Conservation (phyloP, 768 basidiomycete species). For the Pulveroboletus frians region DNA sequence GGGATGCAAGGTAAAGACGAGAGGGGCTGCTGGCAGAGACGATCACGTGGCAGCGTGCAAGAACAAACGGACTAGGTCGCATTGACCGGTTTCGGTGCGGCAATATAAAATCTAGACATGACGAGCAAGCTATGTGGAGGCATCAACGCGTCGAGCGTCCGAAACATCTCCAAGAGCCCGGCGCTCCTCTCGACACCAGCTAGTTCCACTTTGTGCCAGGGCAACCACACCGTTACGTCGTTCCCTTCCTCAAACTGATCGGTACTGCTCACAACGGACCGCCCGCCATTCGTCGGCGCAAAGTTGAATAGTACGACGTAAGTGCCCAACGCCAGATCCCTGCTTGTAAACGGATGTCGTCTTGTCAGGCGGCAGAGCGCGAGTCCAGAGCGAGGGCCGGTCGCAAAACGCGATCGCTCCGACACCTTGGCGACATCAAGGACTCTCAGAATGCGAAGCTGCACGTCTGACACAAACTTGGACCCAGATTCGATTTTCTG, state of each 20-base stretch:
- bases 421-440: slow-evolving; percentile 32
- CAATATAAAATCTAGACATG: slow-evolving; percentile 26
- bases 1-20: background rate
- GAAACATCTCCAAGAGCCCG: slow-evolving; percentile 16
- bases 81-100: slow-evolving; percentile 3
- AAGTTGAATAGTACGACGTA: slow-evolving; percentile 39
- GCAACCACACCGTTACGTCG: slow-evolving; percentile 44
- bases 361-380: slow-evolving; percentile 38
- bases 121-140: slow-evolving; percentile 28
- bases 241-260: slow-evolving; percentile 37
- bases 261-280: slow-evolving; percentile 29
- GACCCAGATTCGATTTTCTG: slow-evolving; percentile 29
- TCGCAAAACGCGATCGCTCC: slow-evolving; percentile 25
- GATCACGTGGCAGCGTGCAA: slow-evolving; percentile 18
- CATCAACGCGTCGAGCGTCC: slow-evolving; percentile 24
- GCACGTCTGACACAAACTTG: slow-evolving; percentile 36
- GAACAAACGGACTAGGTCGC: background rate
- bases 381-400: slow-evolving; percentile 32
- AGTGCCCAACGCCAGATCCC: slow-evolving; percentile 20
- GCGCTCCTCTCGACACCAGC: slow-evolving; percentile 10
- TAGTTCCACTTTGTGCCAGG: slow-evolving; percentile 43
- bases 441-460: slow-evolving; percentile 40
- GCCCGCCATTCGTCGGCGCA: slow-evolving; percentile 20
- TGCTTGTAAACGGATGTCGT: slow-evolving; percentile 14
- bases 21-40: background rate